Conservation (phyloP, 78 protist genomes). For the Dictyostelium discoideum region DNA sequence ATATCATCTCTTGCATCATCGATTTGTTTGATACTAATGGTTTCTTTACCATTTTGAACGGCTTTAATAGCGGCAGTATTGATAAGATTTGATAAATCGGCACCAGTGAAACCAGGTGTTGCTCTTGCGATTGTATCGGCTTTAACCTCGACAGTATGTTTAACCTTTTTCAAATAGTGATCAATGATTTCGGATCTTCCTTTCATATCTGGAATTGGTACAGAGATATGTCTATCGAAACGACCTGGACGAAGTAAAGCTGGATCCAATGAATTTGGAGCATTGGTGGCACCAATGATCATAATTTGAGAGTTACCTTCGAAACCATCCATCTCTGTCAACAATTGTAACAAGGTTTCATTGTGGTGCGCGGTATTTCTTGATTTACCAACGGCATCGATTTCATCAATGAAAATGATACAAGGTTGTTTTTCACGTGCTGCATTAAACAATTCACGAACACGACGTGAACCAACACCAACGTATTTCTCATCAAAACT, state of each 20-base stretch:
- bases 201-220: constrained; percentile 94
- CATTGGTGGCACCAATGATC: constrained; percentile 97
- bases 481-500: constrained; percentile 97
- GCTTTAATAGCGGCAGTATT: constrained; percentile 96
- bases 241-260: constrained; percentile 99
- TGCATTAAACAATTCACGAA: constrained; percentile 91
- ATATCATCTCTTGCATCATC: constrained; percentile 95
- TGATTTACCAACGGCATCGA: constrained; percentile 94
- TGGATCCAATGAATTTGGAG: constrained; percentile 92
- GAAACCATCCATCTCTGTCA: constrained; percentile 92
- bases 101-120: constrained; percentile 94
- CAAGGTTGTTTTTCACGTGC: constrained; percentile 91
- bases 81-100: constrained; percentile 92
- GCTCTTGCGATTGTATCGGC: constrained; percentile 44
- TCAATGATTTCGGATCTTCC: constrained; percentile 68
- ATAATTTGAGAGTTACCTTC: constrained; percentile 82
- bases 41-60: constrained; percentile 55
- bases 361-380: constrained; percentile 65
- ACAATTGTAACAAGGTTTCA: constrained; percentile 93
- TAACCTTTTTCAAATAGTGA: constrained; percentile 19
- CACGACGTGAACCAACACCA: constrained; percentile 97
- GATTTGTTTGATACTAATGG: constrained; percentile 77
- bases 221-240: constrained; percentile 93
- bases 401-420: constrained; percentile 97
- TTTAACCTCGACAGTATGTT: not conserved